Percentiles rank a stretch among this genome's conserved stretches.
Evolutionary conservation across 768 basidiomycete genomes (phyloP).

Genomic region (Podaxis sp.): DNA sequence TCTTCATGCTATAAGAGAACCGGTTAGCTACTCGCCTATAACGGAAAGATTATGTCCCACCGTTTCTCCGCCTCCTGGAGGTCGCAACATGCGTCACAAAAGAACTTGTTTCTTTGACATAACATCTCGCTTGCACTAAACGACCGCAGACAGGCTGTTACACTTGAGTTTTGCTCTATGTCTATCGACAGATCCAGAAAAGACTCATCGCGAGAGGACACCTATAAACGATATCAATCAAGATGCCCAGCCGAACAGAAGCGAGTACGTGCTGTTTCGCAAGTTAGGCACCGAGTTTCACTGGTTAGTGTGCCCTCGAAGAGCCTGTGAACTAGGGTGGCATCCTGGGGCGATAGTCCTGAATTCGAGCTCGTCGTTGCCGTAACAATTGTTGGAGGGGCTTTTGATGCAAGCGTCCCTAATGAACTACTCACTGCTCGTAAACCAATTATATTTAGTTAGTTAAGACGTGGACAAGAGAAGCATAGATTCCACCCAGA

Average conservation of each 20-base stretch:
- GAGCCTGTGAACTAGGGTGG: constrained; percentile 86
- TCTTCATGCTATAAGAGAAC: constrained; percentile 85
- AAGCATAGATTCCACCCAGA: constrained; percentile 21
- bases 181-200: constrained; percentile 99
- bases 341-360: constrained; percentile 44
- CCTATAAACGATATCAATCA: constrained; percentile 38
- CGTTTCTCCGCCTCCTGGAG: constrained; percentile 98
- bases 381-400: constrained; percentile 39
- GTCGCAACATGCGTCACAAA: constrained; percentile 95
- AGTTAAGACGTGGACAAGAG: constrained; percentile 1
- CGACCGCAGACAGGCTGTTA: constrained; percentile 93
- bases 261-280: constrained; percentile 78
- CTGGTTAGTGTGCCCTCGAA: constrained; percentile 95
- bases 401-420: constrained; percentile 50
- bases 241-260: not conserved
- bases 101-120: constrained; percentile 97
- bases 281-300: constrained; percentile 96
- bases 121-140: constrained; percentile 99
- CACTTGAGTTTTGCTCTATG: constrained; percentile 96
- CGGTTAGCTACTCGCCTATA: constrained; percentile 8
- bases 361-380: constrained; percentile 46
- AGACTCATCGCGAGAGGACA: constrained; percentile 91
- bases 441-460: constrained; percentile 12
- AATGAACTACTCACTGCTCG: constrained; percentile 59
- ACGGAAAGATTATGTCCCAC: constrained; percentile 39